Evolutionary conservation across 768 basidiomycete genomes (phyloP).

Genomic region (Tulasnella sp.): DNA sequence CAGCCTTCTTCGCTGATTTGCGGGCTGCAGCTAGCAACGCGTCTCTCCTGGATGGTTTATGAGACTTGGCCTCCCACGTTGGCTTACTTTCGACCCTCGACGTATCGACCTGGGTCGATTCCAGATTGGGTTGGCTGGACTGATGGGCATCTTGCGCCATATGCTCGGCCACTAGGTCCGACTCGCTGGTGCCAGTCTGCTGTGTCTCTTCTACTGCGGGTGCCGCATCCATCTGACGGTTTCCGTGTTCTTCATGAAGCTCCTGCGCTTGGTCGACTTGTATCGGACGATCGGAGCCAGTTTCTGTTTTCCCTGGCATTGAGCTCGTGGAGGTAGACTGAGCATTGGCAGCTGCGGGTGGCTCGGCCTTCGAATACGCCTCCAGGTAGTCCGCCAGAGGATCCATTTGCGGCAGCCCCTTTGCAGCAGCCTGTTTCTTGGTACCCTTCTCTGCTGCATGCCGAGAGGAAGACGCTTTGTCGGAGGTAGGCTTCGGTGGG

Average conservation of each 20-base stretch:
- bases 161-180: background rate
- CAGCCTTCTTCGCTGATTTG: background rate
- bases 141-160: background rate
- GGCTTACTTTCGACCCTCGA: background rate
- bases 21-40: background rate
- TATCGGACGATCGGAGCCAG: background rate
- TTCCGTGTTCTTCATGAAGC: background rate
- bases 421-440: background rate
- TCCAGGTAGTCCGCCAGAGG: constrained; percentile 2
- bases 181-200: background rate
- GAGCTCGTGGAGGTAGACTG: background rate
- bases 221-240: background rate
- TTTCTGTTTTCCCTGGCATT: background rate
- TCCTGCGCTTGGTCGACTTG: background rate
- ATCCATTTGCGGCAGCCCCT: background rate
- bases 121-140: background rate
- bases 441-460: background rate
- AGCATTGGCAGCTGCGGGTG: background rate
- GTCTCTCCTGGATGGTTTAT: background rate
- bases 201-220: background rate
- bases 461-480: background rate
- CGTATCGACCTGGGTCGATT: background rate
- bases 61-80: background rate
- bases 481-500: background rate
- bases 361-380: background rate